Percentiles rank a stretch among this genome's conserved stretches.
Conservation (phyloP, 179 eudicot genomes). For the Amaranthus tricolor region DNA sequence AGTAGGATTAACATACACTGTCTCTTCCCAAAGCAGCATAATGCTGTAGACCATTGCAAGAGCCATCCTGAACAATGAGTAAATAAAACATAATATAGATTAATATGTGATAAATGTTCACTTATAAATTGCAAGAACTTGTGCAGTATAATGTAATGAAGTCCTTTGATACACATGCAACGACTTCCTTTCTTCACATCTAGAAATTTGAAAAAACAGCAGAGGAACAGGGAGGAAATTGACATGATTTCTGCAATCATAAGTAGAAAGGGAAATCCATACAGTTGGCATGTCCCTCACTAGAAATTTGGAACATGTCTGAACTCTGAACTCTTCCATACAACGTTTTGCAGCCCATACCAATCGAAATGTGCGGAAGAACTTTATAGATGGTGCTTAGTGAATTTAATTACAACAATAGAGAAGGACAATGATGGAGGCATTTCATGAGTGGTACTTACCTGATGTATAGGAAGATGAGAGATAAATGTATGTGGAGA, state of each 20-base stretch:
- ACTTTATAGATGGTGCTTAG: neutral
- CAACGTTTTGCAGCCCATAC: no score
- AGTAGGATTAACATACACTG: conserved; percentile 45
- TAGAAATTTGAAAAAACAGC: neutral
- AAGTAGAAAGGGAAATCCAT: neutral
- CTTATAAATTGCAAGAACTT: conserved; percentile 5
- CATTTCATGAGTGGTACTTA: conserved; percentile 22
- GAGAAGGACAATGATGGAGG: conserved; percentile 2
- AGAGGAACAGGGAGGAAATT: neutral
- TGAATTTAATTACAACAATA: conserved; percentile 3
- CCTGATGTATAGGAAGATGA: conserved; percentile 91
- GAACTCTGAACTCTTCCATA: neutral
- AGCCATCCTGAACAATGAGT: conserved; percentile 61
- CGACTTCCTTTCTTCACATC: neutral
- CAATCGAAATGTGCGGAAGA: neutral
- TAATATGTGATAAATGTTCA: neutral
- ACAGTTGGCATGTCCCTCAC: neutral
- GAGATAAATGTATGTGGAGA: conserved; percentile 64
- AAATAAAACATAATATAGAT: neutral
- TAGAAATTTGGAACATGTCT: neutral
- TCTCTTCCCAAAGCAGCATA: conserved; percentile 97
- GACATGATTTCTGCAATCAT: neutral
- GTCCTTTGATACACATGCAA: neutral
- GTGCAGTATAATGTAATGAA: neutral
- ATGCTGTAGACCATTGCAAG: conserved; percentile 98